These are phyloP conservation scores for Coleophoma eucalyptorum DNA, from an alignment of 2,329 filamentous ascomycete genomes.

Conservation along the genomic window DNA sequence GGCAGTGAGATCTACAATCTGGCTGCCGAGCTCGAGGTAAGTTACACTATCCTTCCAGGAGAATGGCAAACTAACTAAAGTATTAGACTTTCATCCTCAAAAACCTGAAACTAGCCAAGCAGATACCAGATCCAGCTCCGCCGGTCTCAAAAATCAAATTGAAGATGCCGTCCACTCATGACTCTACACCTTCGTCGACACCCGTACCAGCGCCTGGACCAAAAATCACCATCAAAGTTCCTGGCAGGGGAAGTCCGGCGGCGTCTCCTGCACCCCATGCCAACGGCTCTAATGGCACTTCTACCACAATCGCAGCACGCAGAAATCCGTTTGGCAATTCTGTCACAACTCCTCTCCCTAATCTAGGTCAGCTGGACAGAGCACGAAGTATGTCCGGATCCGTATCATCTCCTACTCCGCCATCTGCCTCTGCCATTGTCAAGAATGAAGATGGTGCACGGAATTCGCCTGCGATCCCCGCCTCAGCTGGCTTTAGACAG, in stretches of 20 bases:
- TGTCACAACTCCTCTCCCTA: slow-evolving; percentile 17
- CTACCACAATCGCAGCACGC: slow-evolving; percentile 12
- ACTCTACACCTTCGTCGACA: too few relatives aligned
- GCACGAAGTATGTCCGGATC: slow-evolving; percentile 26
- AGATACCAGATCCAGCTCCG: slow-evolving; percentile 58
- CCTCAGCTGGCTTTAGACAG: slow-evolving; percentile 17
- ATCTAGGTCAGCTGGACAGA: slow-evolving; percentile 23
- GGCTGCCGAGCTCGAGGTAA: slow-evolving; percentile 75
- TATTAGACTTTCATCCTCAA: too few relatives aligned
- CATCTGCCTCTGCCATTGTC: slow-evolving; percentile 26
- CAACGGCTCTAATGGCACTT: slow-evolving; percentile 32
- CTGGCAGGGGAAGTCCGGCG: slow-evolving; percentile 46
- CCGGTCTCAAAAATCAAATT: slow-evolving; percentile 76
- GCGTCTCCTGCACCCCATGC: slow-evolving; percentile 46
- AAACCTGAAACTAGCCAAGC: too few relatives aligned
- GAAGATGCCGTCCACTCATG: slow-evolving; percentile 48
- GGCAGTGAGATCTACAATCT: slow-evolving; percentile 79
- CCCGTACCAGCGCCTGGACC: slow-evolving; percentile 39
- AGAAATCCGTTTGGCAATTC: slow-evolving; percentile 25
- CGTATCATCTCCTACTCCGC: slow-evolving; percentile 23
- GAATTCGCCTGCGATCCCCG: slow-evolving; percentile 23
- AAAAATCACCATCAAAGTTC: slow-evolving; percentile 71
- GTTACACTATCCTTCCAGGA: slow-evolving; percentile 6
- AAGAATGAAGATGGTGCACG: slow-evolving; percentile 31
- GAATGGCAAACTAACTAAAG: too few relatives aligned